Conservation (phyloP, 768 basidiomycete species). For the Collybiopsis luxurians region DNA sequence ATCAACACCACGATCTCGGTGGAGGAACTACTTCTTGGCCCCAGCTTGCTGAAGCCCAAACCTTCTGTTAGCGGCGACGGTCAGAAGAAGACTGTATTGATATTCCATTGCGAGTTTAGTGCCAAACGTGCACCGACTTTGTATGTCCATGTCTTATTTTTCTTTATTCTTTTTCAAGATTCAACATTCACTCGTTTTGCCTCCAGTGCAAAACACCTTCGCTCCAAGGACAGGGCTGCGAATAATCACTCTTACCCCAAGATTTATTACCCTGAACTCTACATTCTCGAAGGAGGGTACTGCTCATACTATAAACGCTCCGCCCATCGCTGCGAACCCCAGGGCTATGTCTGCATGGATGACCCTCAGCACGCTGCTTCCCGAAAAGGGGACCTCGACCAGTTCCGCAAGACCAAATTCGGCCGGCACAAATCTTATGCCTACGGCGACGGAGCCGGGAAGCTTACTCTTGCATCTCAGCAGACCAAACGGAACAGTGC, state of each 20-base stretch:
- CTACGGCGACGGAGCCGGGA: slow-evolving; percentile 72
- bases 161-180: slow-evolving; percentile 3
- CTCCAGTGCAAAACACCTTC: slow-evolving; percentile 85
- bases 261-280: slow-evolving; percentile 94
- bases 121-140: slow-evolving; percentile 94
- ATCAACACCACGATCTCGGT: slow-evolving; percentile 78
- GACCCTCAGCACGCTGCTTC: slow-evolving; percentile 81
- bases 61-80: slow-evolving; percentile 75
- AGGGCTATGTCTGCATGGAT: slow-evolving; percentile 90
- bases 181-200: not conserved
- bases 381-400: slow-evolving; percentile 83
- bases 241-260: slow-evolving; percentile 90
- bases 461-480: slow-evolving; percentile 33
- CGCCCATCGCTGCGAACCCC: slow-evolving; percentile 71
- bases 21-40: slow-evolving; percentile 76
- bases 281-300: slow-evolving; percentile 96
- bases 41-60: slow-evolving; percentile 50
- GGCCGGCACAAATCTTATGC: slow-evolving; percentile 90
- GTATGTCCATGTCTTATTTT: slow-evolving; percentile 34
- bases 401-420: slow-evolving; percentile 87
- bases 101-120: slow-evolving; percentile 99
- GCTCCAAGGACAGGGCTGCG: slow-evolving; percentile 84
- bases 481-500: slow-evolving; percentile 66
- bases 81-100: slow-evolving; percentile 74
- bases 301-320: slow-evolving; percentile 78